Percentiles rank a stretch among this genome's conserved stretches.
phyloP scores from a whole-genome alignment of 345 rosid species.

The Fremontodendron californicum region DNA sequence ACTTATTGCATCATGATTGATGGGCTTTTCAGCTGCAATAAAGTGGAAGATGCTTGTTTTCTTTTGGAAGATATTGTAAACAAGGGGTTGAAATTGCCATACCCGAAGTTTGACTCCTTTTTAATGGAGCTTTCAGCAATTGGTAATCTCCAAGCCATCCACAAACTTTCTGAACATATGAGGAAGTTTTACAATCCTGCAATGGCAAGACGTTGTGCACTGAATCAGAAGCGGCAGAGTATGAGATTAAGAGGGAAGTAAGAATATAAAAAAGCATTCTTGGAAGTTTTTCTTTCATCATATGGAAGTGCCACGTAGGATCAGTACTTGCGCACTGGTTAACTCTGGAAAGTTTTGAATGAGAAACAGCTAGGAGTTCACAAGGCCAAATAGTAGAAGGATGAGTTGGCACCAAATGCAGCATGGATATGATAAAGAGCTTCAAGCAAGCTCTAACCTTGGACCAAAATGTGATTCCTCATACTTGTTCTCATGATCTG shows the following conservation, averaged over 20 bases:
- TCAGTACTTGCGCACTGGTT: not conserved
- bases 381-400: not conserved
- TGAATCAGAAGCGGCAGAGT: conserved; percentile 68
- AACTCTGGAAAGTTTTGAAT: not conserved
- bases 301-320: not conserved
- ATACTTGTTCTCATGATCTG: not conserved
- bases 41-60: conserved; percentile 64
- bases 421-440: not conserved
- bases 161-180: conserved; percentile 79
- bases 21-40: conserved; percentile 71
- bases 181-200: conserved; percentile 74
- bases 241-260: conserved; percentile 59
- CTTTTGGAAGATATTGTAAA: conserved; percentile 67
- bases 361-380: not conserved
- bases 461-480: not conserved
- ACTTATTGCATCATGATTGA: conserved; percentile 82
- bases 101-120: conserved; percentile 61
- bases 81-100: conserved; percentile 69
- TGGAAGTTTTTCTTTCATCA: not conserved
- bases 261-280: not conserved
- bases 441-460: not conserved
- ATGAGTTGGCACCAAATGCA: not conserved
- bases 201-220: conserved; percentile 75
- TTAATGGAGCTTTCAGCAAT: conserved; percentile 66
- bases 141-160: conserved; percentile 70